phyloP scores from a whole-genome alignment of 495 filamentous ascomycete genomes.

The Daldinia childiae region DNA sequence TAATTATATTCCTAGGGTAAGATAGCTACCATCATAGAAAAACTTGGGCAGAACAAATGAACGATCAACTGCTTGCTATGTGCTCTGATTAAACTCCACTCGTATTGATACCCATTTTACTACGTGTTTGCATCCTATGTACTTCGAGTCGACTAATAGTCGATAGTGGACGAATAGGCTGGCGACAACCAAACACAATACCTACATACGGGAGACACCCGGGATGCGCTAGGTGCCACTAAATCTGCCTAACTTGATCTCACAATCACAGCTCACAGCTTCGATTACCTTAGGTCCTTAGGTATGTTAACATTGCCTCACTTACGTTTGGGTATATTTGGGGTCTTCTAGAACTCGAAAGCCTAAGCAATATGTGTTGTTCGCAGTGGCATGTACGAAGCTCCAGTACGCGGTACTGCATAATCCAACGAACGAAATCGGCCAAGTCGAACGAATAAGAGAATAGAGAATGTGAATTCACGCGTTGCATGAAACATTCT shows the following conservation, averaged over 20 bases:
- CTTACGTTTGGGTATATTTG: conserved; percentile 6
- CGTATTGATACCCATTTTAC: conserved; percentile 2
- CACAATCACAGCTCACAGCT: background rate
- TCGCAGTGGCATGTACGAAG: conserved; percentile 16
- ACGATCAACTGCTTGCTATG: conserved; percentile 8
- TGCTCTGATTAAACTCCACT: conserved; percentile 7
- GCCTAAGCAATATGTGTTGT: conserved; percentile 29
- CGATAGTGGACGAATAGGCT: background rate
- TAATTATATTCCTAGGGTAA: background rate
- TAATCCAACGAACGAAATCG: conserved; percentile 29
- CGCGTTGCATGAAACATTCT: conserved; percentile 40
- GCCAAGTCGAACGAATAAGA: conserved; percentile 23
- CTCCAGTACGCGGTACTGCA: conserved; percentile 9
- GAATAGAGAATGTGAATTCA: conserved; percentile 32
- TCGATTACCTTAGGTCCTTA: background rate
- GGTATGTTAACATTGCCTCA: background rate
- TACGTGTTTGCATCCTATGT: conserved; percentile 2
- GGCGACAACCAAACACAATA: conserved; percentile 2
- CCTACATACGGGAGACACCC: background rate
- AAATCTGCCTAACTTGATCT: background rate
- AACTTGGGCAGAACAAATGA: background rate
- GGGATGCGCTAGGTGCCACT: conserved; percentile 3
- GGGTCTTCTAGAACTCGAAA: conserved; percentile 22
- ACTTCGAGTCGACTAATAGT: conserved; percentile 9
- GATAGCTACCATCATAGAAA: conserved; percentile 4